Percentiles rank a stretch among this genome's conserved stretches.
Evolutionary conservation across 805 yeast species (phyloP).

Genomic region (Zygotorulaspora danielsina): DNA sequence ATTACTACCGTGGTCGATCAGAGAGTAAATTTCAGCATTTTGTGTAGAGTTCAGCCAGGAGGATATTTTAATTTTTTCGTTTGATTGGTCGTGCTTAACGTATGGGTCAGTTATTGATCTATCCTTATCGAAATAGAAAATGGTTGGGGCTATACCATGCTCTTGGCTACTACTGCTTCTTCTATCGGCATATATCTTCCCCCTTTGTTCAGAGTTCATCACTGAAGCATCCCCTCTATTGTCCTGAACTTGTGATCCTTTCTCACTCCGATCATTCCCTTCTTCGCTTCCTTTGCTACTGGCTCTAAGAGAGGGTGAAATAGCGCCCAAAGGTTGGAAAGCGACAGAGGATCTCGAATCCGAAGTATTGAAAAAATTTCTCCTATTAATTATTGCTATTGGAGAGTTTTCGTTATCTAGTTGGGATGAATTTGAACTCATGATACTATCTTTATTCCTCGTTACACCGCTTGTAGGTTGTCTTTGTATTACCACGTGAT

Average conservation of each 20-base stretch:
- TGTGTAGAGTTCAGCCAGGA: slow-evolving; percentile 27
- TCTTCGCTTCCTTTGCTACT: slow-evolving; percentile 2
- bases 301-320: slow-evolving; percentile 6
- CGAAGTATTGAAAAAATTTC: slow-evolving; percentile 20
- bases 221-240: neutral
- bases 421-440: neutral
- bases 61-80: slow-evolving; percentile 23
- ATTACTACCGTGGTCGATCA: slow-evolving; percentile 12
- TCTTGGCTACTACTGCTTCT: slow-evolving; percentile 4
- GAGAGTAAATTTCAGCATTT: slow-evolving; percentile 26
- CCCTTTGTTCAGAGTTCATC: neutral
- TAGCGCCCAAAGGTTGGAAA: slow-evolving; percentile 14
- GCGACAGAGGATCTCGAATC: slow-evolving; percentile 17
- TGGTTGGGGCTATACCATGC: slow-evolving; percentile 23
- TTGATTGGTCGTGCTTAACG: slow-evolving; percentile 17
- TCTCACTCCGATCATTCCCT: neutral
- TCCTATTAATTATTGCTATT: slow-evolving; percentile 17
- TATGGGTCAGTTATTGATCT: slow-evolving; percentile 26
- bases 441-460: slow-evolving; percentile 1
- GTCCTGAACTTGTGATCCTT: slow-evolving; percentile 1
- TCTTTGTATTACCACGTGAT: slow-evolving; percentile 6
- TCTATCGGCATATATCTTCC: neutral
- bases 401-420: slow-evolving; percentile 16
- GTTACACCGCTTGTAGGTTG: neutral
- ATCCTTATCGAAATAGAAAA: slow-evolving; percentile 24